These are phyloP conservation scores for Globisporangium radiosum DNA, from an alignment of 352 stramenopile species.

Conservation along the genomic window DNA sequence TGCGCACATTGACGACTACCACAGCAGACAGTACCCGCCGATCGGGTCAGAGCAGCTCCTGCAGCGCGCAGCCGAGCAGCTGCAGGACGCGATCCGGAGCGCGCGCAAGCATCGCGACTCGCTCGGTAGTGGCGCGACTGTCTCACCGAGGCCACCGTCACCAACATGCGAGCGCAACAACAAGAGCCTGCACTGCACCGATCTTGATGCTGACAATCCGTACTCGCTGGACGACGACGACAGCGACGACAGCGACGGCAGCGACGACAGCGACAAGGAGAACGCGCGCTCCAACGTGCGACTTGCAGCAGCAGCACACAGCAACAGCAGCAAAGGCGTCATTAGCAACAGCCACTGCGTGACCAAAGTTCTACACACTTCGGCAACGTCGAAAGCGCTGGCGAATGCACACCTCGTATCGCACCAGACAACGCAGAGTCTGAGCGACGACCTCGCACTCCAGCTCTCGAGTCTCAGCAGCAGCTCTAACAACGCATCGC, in stretches of 20 bases:
- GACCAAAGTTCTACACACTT: too few relatives aligned
- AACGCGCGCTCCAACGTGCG: constrained; percentile 1
- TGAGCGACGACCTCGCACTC: neutral
- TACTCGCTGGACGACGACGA: neutral
- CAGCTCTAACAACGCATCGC: neutral
- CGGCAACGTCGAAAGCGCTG: neutral
- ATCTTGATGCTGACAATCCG: constrained; percentile 2
- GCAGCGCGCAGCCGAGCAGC: constrained; percentile 33
- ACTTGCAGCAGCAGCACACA: neutral
- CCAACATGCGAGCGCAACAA: neutral
- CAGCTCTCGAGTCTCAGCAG: constrained; percentile 1
- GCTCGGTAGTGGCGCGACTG: too few relatives aligned
- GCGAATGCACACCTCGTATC: neutral
- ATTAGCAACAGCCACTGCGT: too few relatives aligned
- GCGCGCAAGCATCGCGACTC: constrained; percentile 18
- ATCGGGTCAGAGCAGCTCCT: constrained; percentile 26
- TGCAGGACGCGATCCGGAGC: constrained; percentile 45
- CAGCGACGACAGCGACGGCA: neutral
- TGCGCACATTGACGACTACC: neutral
- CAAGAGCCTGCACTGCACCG: neutral
- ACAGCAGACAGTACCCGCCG: constrained; percentile 7
- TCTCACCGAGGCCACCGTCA: neutral
- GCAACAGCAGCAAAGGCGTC: too few relatives aligned
- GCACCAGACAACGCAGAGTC: constrained; percentile 3
- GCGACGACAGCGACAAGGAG: neutral